Base-by-base conservation (phyloP, 441 rosid genomes). In the Theobroma grandiflorum region DNA sequence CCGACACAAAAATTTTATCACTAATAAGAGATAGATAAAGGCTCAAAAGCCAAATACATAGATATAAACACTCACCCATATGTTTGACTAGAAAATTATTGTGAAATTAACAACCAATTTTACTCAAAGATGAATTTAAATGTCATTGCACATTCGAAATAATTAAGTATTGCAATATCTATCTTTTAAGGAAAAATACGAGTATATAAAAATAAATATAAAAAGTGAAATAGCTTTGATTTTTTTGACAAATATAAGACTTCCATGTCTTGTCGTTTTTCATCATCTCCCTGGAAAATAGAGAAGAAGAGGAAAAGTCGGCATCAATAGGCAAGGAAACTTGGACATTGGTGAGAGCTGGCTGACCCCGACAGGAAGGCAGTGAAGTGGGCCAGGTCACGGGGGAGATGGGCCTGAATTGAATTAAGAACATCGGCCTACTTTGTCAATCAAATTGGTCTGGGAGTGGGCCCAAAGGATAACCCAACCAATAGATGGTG, bases 381-480 rank as follows among this genome's bases (percentile, higher is more conserved):
- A 70, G 81, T 66, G 80, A 74, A 65, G 88, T 80, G 86, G 86
- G 91, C 82, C 86, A 78, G 62, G 5, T 11, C 47, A 74, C 11
- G 8, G 35, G 57, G 50, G 0, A 11, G 3, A 18, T 72, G 81
- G 87, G 89, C 86, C 83, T 22, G 8, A 16, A 8, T 6, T 16
- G 49, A 47, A 68, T 33, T 22, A n/a, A 65, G 37, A 20, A 80
- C 49, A 22, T 58, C 26, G 78, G 83, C 80, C 85, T 67, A 78
- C 76, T 71, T 5, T 59, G 20, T 20, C 78, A 69, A 67, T 67
- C 40, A 78, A 74, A 31, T 31, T 38, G 68, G 53, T 69, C 38
- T 47, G 49, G 9, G 5, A 10, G 88, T 84, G 91, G 91, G 74
- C 80, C 89, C 82, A 49, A 47, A 59, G 15, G 38, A 16, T 18